phyloP scores from a whole-genome alignment of 2,329 filamentous ascomycete genomes.

The Epichloe scottii region DNA sequence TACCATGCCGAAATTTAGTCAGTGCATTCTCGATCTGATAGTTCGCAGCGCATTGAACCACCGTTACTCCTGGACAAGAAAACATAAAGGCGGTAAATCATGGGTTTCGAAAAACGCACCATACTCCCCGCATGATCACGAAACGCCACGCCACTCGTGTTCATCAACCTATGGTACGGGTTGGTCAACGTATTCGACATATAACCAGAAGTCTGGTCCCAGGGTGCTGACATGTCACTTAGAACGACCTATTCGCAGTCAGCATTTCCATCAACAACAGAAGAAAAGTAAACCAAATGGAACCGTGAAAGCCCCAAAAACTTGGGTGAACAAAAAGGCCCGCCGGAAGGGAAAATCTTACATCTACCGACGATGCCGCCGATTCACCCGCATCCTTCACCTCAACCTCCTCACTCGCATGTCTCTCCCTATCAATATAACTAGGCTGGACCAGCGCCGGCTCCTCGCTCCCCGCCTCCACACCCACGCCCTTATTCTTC shows the following conservation, averaged over 20 bases:
- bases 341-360: slow-evolving; percentile 20
- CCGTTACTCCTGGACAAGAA: no score
- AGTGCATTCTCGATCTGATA: no score
- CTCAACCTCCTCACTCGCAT: slow-evolving; percentile 13
- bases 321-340: no score
- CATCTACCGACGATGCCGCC: slow-evolving; percentile 46
- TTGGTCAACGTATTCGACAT: slow-evolving; percentile 86
- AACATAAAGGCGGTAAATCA: no score
- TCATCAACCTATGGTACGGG: slow-evolving; percentile 98
- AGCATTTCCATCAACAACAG: not conserved
- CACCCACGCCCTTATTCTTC: slow-evolving; percentile 2
- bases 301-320: no score
- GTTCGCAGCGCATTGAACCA: no score
- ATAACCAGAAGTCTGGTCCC: slow-evolving; percentile 67
- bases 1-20: slow-evolving; percentile 22
- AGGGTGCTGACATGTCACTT: slow-evolving; percentile 99
- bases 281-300: not conserved
- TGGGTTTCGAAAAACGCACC: slow-evolving; percentile 40
- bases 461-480: slow-evolving; percentile 10
- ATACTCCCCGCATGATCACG: slow-evolving; percentile 89
- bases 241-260: slow-evolving; percentile 53
- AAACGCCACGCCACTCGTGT: slow-evolving; percentile 80
- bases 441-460: slow-evolving; percentile 33
- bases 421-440: slow-evolving; percentile 55
- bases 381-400: slow-evolving; percentile 13